Evolutionary conservation across 331 rosid genomes (phyloP).

Genomic region (Quercus tomentella): DNA sequence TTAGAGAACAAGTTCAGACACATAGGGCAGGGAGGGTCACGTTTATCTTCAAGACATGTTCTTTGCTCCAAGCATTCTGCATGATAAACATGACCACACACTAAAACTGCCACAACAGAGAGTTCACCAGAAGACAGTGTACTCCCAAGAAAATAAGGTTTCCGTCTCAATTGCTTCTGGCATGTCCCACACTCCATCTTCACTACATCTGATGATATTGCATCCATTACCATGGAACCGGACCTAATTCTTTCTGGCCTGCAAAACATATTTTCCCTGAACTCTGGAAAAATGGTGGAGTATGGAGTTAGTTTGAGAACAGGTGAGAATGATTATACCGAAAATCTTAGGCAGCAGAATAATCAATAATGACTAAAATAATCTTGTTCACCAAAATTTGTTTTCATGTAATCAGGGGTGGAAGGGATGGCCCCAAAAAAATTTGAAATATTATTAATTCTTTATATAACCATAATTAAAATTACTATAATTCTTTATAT

Average conservation of each 20-base stretch:
- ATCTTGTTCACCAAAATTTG: background rate
- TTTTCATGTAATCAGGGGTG: too few species aligned
- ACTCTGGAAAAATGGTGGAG: conserved; percentile 30
- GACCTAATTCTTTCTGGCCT: conserved; percentile 79
- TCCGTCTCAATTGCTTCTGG: conserved; percentile 58
- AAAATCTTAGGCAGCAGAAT: background rate
- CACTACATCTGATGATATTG: conserved; percentile 36
- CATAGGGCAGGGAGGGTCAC: conserved; percentile 68
- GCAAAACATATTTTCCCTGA: conserved; percentile 40
- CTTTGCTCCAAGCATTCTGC: conserved; percentile 81
- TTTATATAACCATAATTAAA: too few species aligned
- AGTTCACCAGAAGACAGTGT: conserved; percentile 48
- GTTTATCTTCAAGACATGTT: conserved; percentile 48
- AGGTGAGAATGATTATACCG: background rate
- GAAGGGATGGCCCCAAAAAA: too few species aligned
- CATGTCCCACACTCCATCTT: conserved; percentile 67
- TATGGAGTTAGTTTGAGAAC: background rate
- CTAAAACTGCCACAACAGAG: conserved; percentile 73
- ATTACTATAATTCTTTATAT: too few species aligned
- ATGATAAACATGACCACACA: conserved; percentile 86
- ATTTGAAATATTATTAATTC: too few species aligned
- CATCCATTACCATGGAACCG: conserved; percentile 35
- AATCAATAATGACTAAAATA: background rate
- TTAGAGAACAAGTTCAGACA: conserved; percentile 40
- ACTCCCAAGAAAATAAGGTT: conserved; percentile 41